Conservation (phyloP, 352 stramenopile species). For the Globisporangium iwayamae region DNA sequence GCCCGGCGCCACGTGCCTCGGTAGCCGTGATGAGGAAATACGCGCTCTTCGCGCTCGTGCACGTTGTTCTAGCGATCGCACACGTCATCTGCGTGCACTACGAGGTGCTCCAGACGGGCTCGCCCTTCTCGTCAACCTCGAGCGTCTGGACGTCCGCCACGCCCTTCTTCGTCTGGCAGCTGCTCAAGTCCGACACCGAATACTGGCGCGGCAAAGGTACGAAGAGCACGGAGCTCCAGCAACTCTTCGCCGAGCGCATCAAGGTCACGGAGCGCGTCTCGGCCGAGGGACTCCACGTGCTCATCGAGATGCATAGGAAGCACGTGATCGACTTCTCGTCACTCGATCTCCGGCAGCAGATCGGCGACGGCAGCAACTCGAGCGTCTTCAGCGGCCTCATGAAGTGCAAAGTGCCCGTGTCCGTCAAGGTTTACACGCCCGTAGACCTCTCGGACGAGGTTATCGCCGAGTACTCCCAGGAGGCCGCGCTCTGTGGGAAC, state of each 20-base stretch:
- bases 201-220: constrained; percentile 57
- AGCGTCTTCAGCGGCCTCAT: constrained; percentile 49
- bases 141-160: constrained; percentile 40
- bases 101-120: constrained; percentile 39
- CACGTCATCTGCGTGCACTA: constrained; percentile 46
- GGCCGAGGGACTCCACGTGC: constrained; percentile 55
- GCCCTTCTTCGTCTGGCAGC: constrained; percentile 53
- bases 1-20: constrained; percentile 27
- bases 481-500: constrained; percentile 49
- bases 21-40: constrained; percentile 32
- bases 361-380: constrained; percentile 42
- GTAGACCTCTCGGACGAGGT: constrained; percentile 52
- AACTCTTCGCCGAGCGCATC: constrained; percentile 36
- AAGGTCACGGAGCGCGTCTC: constrained; percentile 49
- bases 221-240: constrained; percentile 35
- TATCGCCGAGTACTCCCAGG: constrained; percentile 52
- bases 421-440: constrained; percentile 71
- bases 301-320: constrained; percentile 73
- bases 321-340: constrained; percentile 73
- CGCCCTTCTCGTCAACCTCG: constrained; percentile 52
- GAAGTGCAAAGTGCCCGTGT: constrained; percentile 41
- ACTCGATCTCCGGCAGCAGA: constrained; percentile 44
- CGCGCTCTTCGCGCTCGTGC: constrained; percentile 39
- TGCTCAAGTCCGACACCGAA: constrained; percentile 52
- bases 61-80: constrained; percentile 34